Evolutionary conservation across 495 filamentous ascomycete genomes (phyloP).

Genomic region (Penicillium soppii): DNA sequence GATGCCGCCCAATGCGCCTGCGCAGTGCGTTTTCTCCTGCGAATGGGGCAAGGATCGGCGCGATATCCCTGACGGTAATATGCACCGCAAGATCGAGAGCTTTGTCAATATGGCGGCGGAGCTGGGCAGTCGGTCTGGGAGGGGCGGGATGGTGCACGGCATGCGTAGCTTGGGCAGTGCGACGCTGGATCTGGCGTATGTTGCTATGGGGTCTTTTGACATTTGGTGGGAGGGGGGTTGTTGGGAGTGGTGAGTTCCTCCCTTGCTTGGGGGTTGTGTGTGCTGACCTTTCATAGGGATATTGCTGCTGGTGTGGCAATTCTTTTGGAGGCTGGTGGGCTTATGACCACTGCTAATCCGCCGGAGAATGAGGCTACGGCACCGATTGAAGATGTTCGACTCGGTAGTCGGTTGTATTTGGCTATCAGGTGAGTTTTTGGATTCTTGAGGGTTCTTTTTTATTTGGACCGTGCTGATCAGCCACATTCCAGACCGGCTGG

Average conservation of each 20-base stretch:
- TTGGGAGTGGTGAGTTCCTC: conserved; percentile 52
- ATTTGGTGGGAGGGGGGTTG: conserved; percentile 61
- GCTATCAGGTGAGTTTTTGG: conserved; percentile 52
- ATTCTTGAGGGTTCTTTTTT: not conserved
- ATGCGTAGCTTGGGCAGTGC: conserved; percentile 60
- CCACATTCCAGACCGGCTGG: conserved; percentile 54
- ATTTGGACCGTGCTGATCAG: not conserved
- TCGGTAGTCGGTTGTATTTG: conserved; percentile 65
- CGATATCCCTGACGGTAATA: conserved; percentile 59
- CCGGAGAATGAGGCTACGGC: conserved; percentile 53
- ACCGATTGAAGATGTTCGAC: conserved; percentile 53
- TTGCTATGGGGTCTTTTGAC: conserved; percentile 57
- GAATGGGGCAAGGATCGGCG: conserved; percentile 73
- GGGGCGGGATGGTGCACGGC: conserved; percentile 63
- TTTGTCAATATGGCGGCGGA: conserved; percentile 71
- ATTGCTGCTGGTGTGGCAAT: conserved; percentile 58
- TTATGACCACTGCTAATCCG: conserved; percentile 67
- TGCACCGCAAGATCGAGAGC: conserved; percentile 66
- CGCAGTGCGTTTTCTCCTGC: conserved; percentile 65
- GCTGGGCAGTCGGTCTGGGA: conserved; percentile 54
- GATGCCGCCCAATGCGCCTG: conserved; percentile 60
- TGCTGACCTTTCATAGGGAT: conserved; percentile 36
- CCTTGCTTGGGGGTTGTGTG: not conserved
- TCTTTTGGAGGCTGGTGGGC: conserved; percentile 58
- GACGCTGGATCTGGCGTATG: conserved; percentile 56